Percentiles rank a stretch among this genome's conserved stretches.
These are phyloP conservation scores for Cryptococcus sp. DNA, from an alignment of 1,284 basidiomycete species.

Conservation along the genomic window DNA sequence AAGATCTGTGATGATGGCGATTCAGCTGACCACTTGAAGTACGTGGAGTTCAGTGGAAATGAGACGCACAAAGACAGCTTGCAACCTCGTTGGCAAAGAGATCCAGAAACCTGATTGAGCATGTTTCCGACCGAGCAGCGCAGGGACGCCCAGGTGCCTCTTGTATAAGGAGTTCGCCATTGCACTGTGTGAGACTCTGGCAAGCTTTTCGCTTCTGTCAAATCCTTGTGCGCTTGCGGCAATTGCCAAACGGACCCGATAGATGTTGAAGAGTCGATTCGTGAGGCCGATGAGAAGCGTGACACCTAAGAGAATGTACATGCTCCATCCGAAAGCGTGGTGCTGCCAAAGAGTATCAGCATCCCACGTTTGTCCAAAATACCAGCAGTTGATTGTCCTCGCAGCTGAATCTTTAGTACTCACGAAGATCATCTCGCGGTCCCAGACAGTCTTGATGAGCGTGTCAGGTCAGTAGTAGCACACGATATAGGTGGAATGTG, in stretches of 20 bases:
- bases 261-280: constrained; percentile 14
- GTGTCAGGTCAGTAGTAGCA: not conserved
- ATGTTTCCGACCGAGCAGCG: constrained; percentile 28
- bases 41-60: not conserved
- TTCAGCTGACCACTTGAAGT: not conserved
- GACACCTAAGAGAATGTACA: constrained; percentile 23
- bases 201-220: not conserved
- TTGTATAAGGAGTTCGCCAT: constrained; percentile 17
- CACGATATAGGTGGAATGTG: not conserved
- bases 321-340: constrained; percentile 26
- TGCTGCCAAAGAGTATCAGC: constrained; percentile 14
- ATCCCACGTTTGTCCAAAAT: no score
- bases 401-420: constrained; percentile 1
- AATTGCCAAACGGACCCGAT: not conserved
- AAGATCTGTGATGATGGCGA: constrained; percentile 19
- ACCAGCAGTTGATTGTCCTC: not conserved
- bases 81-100: constrained; percentile 33
- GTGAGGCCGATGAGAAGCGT: constrained; percentile 22
- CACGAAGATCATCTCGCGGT: constrained; percentile 13
- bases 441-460: constrained; percentile 18
- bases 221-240: not conserved
- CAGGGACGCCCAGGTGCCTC: constrained; percentile 25
- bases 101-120: constrained; percentile 27
- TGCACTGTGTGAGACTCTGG: not conserved
- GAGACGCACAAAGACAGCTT: constrained; percentile 27